These are phyloP conservation scores for Globisporangium parvum DNA, from an alignment of 352 stramenopile genomes.

Conservation along the genomic window DNA sequence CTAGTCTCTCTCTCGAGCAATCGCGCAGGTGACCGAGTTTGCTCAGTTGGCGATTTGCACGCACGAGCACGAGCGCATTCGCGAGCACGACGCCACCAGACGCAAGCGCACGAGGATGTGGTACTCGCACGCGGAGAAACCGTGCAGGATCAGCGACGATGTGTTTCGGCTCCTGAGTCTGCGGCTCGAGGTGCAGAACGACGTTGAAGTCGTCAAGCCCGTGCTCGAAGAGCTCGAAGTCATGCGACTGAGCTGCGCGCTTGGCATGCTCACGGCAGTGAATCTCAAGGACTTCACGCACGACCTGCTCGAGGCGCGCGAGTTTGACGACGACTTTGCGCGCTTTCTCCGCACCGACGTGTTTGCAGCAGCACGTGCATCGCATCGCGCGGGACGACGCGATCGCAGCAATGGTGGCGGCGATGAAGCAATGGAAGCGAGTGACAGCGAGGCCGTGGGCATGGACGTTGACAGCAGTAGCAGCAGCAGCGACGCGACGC, in stretches of 20 bases:
- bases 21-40: too few species aligned
- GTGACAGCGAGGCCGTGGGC: neutral
- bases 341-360: constrained; percentile 50
- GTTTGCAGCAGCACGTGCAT: constrained; percentile 13
- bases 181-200: constrained; percentile 50
- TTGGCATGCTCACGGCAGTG: constrained; percentile 44
- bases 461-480: neutral
- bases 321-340: constrained; percentile 63
- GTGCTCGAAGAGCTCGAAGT: constrained; percentile 65
- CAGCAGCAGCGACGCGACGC: neutral
- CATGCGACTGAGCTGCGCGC: constrained; percentile 46
- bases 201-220: constrained; percentile 61
- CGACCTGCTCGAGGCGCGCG: constrained; percentile 38
- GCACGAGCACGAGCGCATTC: too few species aligned
- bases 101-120: neutral
- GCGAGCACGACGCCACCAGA: neutral
- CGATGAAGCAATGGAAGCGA: neutral
- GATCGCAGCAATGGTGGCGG: neutral
- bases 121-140: constrained; percentile 5
- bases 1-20: neutral
- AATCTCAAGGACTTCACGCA: constrained; percentile 46
- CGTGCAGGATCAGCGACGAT: constrained; percentile 10
- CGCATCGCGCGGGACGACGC: too few species aligned
- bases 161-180: constrained; percentile 59
- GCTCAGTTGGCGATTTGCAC: neutral